Evolutionary conservation across 2,329 filamentous ascomycete genomes (phyloP), one percentile per base, ranked within the genome.

Genomic region (Calonectria pteridis): DNA sequence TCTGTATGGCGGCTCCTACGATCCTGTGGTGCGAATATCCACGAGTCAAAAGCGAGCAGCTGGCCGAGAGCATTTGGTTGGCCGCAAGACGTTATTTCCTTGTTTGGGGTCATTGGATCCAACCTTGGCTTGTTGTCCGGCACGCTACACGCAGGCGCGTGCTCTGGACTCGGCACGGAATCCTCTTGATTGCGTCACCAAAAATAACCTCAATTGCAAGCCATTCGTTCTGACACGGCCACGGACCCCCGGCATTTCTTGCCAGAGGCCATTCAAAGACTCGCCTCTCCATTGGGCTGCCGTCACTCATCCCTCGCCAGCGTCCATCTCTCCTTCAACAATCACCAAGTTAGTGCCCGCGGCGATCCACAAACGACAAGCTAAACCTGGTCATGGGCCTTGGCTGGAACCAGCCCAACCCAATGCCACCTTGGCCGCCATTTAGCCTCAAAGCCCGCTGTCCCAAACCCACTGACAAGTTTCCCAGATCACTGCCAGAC

Each of bases 341-440:
- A 69, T 35, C 59, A 68, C 59, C 66, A 51, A 70, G 58, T 53
- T 69, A 72, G 71, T 73, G 66, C 71, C 71, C 58, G 65, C 50
- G 71, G 9, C 49, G 65, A 72, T 72, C 71, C 65, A 69, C 50
- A 51, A 51, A 29, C 33, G 23, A 64, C 58, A 63, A 43, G n/a
- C 35, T 53, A 62, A 40, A 49, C 64, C 43, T 64, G 64, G 59
- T 43, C 59, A 28, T 46, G 59, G 37, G 59, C 28, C 59, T 64
- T 64, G 59, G 59, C 59, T 35, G 66, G 53, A 53, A 46, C 69
- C 69, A 70, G 67, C 46, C 70, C 59, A 64, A 46, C 37, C 26
- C 59, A 64, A 64, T 64, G 26, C 59, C 59, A 64, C 59, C 59
- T 37, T 64, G 59, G 59, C 40, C 37, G 59, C 26, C 59, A 64